Evolutionary conservation across 2,329 filamentous ascomycete genomes (phyloP), one percentile per base, ranked within the genome.

Genomic region (Rasamsonia emersonii): DNA sequence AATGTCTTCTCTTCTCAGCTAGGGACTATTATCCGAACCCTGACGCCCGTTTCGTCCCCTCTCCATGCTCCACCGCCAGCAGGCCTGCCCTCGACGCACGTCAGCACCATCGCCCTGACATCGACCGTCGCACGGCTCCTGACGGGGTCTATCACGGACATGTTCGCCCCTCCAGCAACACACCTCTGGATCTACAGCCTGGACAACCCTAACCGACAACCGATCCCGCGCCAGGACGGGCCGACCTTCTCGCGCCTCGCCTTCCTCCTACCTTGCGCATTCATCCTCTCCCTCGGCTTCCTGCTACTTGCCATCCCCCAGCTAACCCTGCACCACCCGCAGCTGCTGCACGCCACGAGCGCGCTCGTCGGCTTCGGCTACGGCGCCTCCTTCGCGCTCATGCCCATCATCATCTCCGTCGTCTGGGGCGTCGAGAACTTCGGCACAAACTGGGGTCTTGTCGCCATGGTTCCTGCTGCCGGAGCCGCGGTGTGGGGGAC

Each of bases 351-450:
- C 73, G 61, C 89, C 28, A 82, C 93, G 6, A 93, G 86, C 0
- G 75, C 81, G 0, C 70, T 88, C 1, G 77, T 98, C 5, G 91
- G 91, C 5, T 79, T 86, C 1, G 91, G 91, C 26, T 96, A 98
- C 53, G 91, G 91, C 26, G 88, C 88, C 18, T 76, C 88, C 14
- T 98, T 96, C 65, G 82, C 77, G 28, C 71, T 96, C 4, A 82
- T 83, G 0, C 91, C 91, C 2, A 88, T 96, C 43, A 84, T 96
- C 35, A 82, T 95, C 45, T 86, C 80, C n/a, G 86, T 95, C 7
- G 89, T 98, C 27, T 98, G 91, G 91, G 91, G 91, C 16, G 86
- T 94, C 0, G 88, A 96, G 65, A 98, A 96, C 56, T 96, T 98
- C 54, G 91, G 86, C 36, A 98, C 91, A 0, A 96, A 98, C 49